Evolutionary conservation across 2,329 filamentous ascomycete genomes (phyloP).

Genomic region (Xylariaceae sp.): DNA sequence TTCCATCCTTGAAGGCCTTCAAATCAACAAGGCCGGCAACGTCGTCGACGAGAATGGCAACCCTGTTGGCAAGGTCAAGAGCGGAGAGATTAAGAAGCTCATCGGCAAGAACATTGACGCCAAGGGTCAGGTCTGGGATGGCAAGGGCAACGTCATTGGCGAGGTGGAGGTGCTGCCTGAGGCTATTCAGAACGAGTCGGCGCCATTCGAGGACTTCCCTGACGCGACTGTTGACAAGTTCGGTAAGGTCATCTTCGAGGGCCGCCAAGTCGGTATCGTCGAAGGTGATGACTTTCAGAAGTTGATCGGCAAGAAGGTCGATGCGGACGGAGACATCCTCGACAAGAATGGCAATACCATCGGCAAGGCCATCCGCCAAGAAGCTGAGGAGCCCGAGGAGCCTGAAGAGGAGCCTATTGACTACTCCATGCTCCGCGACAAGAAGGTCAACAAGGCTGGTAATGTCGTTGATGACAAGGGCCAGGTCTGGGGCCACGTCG

Average conservation of each 20-base stretch:
- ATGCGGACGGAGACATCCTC: slow-evolving; percentile 32
- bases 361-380: slow-evolving; percentile 30
- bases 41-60: slow-evolving; percentile 41
- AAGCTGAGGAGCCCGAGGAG: slow-evolving; percentile 28
- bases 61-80: slow-evolving; percentile 37
- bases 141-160: slow-evolving; percentile 28
- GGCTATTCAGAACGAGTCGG: slow-evolving; percentile 26
- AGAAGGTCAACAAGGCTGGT: slow-evolving; percentile 55
- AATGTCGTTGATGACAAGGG: slow-evolving; percentile 53
- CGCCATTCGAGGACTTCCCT: slow-evolving; percentile 33
- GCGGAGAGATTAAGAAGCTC: slow-evolving; percentile 37
- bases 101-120: slow-evolving; percentile 39
- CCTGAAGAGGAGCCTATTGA: slow-evolving; percentile 36
- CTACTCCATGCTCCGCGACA: slow-evolving; percentile 46
- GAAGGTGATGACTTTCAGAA: slow-evolving; percentile 33
- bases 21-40: slow-evolving; percentile 41
- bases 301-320: slow-evolving; percentile 31
- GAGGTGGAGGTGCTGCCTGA: slow-evolving; percentile 38
- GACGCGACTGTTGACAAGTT: slow-evolving; percentile 31
- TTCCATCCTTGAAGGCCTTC: slow-evolving; percentile 34
- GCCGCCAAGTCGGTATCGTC: slow-evolving; percentile 33
- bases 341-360: slow-evolving; percentile 32
- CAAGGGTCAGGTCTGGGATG: slow-evolving; percentile 37
- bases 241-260: slow-evolving; percentile 33
- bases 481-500: slow-evolving; percentile 55